Conservation (phyloP, 352 stramenopile species). For the Peronospora tabacina region DNA sequence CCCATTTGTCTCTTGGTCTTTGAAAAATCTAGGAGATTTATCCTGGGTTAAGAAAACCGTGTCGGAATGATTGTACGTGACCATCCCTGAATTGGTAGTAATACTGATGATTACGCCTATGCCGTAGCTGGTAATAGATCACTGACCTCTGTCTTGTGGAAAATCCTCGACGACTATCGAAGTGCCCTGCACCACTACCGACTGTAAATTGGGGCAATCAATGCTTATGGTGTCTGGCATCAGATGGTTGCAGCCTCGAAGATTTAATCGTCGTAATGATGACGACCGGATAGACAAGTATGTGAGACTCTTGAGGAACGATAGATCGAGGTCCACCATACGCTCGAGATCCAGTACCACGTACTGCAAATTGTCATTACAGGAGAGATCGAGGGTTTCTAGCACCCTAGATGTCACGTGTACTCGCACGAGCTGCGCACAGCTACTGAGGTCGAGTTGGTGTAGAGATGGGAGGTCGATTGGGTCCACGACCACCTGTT, state of each 20-base stretch:
- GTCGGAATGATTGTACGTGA: slow-evolving; percentile 17
- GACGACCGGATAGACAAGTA: slow-evolving; percentile 45
- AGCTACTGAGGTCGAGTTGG: slow-evolving; percentile 36
- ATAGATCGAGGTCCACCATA: slow-evolving; percentile 38
- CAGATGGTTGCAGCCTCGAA: slow-evolving; percentile 43
- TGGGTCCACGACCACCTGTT: slow-evolving; percentile 51
- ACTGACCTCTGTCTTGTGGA: slow-evolving; percentile 9
- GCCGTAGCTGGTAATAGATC: background rate
- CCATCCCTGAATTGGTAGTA: slow-evolving; percentile 4
- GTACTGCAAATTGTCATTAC: slow-evolving; percentile 40
- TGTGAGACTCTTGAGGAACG: slow-evolving; percentile 52
- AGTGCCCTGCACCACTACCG: slow-evolving; percentile 39
- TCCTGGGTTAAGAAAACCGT: too few species aligned
- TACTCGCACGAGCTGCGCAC: slow-evolving; percentile 42
- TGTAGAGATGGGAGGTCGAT: slow-evolving; percentile 41
- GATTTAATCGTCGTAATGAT: slow-evolving; percentile 33
- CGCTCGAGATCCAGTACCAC: slow-evolving; percentile 39
- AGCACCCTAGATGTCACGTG: slow-evolving; percentile 49
- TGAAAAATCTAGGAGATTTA: background rate
- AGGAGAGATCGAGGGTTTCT: slow-evolving; percentile 31
- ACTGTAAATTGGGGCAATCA: slow-evolving; percentile 35
- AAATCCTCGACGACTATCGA: slow-evolving; percentile 32
- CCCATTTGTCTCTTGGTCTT: slow-evolving; percentile 36
- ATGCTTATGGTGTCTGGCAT: slow-evolving; percentile 27
- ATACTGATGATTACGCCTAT: too few species aligned